Base-by-base conservation (phyloP, 2,329 filamentous ascomycete genomes). In the Xylaria sp. region DNA sequence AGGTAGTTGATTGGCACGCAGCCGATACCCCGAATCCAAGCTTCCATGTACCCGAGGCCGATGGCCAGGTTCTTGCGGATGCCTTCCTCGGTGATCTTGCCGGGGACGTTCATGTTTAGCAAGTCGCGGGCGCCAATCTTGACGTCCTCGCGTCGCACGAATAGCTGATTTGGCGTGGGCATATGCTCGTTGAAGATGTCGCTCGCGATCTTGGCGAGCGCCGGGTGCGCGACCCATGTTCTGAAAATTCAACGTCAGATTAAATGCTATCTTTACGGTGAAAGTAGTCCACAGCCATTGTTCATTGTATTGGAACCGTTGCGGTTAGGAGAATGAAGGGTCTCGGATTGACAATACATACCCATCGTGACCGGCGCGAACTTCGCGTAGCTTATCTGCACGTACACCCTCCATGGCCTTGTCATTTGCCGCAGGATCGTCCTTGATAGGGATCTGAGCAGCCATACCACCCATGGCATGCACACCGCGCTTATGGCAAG, bases 401-500 rank as follows among this genome's bases (percentile, higher is more conserved):
- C 94, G 92, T 54, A 99, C 94, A 70, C 89, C 91, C 73, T 94
- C 93, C 94, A 98, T 98, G 74, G 95, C 95, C 80, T 90, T 91
- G 78, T 97, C 94, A 83, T 98, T 98, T 79, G 94, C 95, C 57
- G 88, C 90, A 75, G 91, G 89, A 83, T 98, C 92, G 80, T 96
- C 92, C 87, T 98, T 98, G 87, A 98, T 98, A 71, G 96, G 96
- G 78, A 99, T 99, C 83, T 98, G 96, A 48, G 96, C 96, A 2
- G 95, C 95, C 96, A 99, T 98, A 74, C 96, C 96, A 75, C 96
- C 91, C 96, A 98, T 98, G 73, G 96, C 96, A 82, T 98, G 96
- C n/a, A 98, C 96, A 65, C 94, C 94, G 76, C 96, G 91, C 80
- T 91, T 92, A 83, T 99, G 96, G 87, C 96, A 99, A 66, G 96